A percentile compares a stretch with the other conserved stretches of the same genome.
Evolutionary conservation across 2,329 filamentous ascomycete species (phyloP).

Genomic region (Cephalotrichum gorgonifer): DNA sequence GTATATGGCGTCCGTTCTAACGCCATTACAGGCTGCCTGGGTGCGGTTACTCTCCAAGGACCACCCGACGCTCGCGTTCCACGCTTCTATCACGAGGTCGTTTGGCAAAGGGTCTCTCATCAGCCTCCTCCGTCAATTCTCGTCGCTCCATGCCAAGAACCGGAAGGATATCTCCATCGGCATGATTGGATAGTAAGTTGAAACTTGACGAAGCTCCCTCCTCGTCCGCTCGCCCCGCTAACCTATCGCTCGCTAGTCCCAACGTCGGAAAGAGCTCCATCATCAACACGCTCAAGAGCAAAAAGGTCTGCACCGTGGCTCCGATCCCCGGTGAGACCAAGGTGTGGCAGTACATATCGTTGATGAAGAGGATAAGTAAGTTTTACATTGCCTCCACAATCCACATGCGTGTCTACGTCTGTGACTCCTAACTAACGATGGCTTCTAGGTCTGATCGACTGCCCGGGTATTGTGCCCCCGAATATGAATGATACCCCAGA

Average conservation of each 20-base stretch:
- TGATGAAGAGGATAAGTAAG: conserved; percentile 74
- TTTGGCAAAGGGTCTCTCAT: conserved; percentile 96
- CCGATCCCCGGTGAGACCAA: conserved; percentile 75
- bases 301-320: conserved; percentile 87
- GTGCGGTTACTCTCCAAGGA: conserved; percentile 81
- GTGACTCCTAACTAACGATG: conserved; percentile 24
- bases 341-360: conserved; percentile 83
- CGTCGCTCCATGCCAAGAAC: conserved; percentile 67
- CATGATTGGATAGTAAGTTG: conserved; percentile 44
- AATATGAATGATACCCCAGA: conserved; percentile 73
- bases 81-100: conserved; percentile 87
- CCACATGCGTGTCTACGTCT: no score
- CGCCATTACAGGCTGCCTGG: conserved; percentile 69
- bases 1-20: conserved; percentile 8
- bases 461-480: conserved; percentile 90
- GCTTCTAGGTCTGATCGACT: conserved; percentile 63
- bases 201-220: not conserved
- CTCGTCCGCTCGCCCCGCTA: not conserved
- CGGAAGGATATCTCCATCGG: conserved; percentile 93
- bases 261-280: conserved; percentile 96
- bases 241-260: conserved; percentile 31
- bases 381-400: no score
- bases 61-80: conserved; percentile 88
- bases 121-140: conserved; percentile 85
- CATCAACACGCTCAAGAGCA: conserved; percentile 91